Conservation (phyloP, 108 stramenopile genomes). For the Epithemia pelagica region DNA sequence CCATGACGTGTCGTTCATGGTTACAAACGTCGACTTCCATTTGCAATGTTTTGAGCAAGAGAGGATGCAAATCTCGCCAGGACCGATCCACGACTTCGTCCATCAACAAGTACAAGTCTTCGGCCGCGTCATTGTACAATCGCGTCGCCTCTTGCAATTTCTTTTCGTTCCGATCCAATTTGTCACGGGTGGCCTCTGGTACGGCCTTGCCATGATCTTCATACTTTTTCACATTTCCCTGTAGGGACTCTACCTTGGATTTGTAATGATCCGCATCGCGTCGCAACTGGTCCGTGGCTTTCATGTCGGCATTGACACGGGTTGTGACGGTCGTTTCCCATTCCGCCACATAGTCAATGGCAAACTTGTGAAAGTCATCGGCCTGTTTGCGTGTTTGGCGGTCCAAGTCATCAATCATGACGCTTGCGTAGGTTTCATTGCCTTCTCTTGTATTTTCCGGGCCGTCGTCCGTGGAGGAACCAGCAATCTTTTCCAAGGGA, state of each 20-base stretch:
- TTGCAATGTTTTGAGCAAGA: neutral
- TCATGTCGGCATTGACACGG: constrained; percentile 13
- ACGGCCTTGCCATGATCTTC: constrained; percentile 19
- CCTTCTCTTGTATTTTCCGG: neutral
- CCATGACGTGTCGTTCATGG: neutral
- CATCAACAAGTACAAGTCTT: neutral
- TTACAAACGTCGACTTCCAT: neutral
- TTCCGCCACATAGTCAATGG: constrained; percentile 15
- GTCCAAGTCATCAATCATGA: neutral
- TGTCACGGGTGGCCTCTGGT: constrained; percentile 6
- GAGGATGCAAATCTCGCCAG: constrained; percentile 6
- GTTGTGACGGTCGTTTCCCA: constrained; percentile 22
- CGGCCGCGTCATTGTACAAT: constrained; percentile 3
- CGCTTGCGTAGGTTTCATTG: neutral
- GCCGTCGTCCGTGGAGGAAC: neutral
- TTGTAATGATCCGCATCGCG: constrained; percentile 23
- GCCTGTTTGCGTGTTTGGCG: neutral
- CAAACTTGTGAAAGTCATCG: constrained; percentile 13
- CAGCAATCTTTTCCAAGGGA: neutral
- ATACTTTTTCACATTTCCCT: constrained; percentile 14
- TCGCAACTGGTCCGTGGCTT: constrained; percentile 11
- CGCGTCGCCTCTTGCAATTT: constrained; percentile 13
- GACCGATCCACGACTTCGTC: neutral
- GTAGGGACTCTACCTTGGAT: constrained; percentile 22
- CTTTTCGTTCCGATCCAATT: constrained; percentile 27